A percentile compares a stretch with the other conserved stretches of the same genome.
Evolutionary conservation across 2,329 filamentous ascomycete genomes (phyloP).

Genomic region (Xylariaceae sp.): DNA sequence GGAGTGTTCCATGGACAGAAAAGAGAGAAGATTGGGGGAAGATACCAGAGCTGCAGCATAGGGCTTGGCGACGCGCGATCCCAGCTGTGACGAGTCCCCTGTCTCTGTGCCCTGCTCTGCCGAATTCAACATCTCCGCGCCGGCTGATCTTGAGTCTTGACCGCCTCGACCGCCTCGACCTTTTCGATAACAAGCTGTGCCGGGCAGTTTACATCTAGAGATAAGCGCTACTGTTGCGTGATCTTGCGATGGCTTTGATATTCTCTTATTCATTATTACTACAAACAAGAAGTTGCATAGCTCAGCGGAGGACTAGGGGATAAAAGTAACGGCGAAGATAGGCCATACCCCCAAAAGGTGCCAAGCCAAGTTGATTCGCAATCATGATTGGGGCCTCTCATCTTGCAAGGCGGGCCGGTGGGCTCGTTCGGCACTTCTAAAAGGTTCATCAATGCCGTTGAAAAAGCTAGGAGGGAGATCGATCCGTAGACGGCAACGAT

Average conservation of each 20-base stretch:
- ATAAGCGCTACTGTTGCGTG: no score
- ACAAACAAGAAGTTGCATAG: no score
- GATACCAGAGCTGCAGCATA: slow-evolving; percentile 20
- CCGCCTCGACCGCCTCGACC: no score
- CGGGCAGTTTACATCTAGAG: no score
- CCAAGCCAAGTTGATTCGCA: not conserved
- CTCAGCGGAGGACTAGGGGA: no score
- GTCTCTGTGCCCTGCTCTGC: not conserved
- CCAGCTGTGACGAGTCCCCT: slow-evolving; percentile 26
- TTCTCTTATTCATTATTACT: no score
- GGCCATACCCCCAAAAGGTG: not conserved
- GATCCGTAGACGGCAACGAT: slow-evolving; percentile 13
- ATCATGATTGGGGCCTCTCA: not conserved
- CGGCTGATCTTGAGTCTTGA: no score
- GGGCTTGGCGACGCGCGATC: slow-evolving; percentile 33
- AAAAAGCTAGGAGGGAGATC: slow-evolving; percentile 14
- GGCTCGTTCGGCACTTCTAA: slow-evolving; percentile 22
- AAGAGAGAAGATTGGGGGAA: slow-evolving; percentile 5
- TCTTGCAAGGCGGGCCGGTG: slow-evolving; percentile 5
- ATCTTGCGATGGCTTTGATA: no score
- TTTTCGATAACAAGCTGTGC: no score
- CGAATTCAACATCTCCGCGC: not conserved
- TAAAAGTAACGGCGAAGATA: no score
- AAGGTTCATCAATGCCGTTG: slow-evolving; percentile 20
- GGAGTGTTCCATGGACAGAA: not conserved